A percentile compares a stretch with the other conserved stretches of the same genome.
phyloP scores from a whole-genome alignment of 2,329 filamentous ascomycete species.

The Diaporthe sp. region DNA sequence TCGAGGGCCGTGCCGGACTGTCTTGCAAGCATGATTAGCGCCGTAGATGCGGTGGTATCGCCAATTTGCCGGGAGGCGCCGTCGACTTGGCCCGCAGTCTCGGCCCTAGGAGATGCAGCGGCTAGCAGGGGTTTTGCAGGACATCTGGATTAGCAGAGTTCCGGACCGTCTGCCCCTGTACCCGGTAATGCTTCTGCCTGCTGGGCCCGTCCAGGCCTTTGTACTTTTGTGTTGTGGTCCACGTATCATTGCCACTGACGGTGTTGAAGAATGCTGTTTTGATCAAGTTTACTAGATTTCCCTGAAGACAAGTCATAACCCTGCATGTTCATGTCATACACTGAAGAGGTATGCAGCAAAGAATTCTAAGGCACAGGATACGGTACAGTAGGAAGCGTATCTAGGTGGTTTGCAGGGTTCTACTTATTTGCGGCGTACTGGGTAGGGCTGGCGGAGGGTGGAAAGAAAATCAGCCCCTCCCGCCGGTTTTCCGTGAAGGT shows the following conservation, averaged over 20 bases:
- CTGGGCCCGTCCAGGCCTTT: neutral
- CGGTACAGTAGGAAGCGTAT: too few relatives aligned
- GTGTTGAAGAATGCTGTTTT: too few relatives aligned
- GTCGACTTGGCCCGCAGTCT: conserved; percentile 29
- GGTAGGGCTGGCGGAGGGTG: neutral
- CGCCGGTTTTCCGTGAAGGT: too few relatives aligned
- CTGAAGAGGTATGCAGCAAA: too few relatives aligned
- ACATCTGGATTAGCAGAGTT: neutral
- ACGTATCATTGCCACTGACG: too few relatives aligned
- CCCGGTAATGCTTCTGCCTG: conserved; percentile 30
- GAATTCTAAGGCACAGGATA: neutral
- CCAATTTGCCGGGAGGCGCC: conserved; percentile 31
- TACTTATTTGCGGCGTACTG: neutral
- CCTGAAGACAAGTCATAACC: too few relatives aligned
- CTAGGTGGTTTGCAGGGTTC: neutral
- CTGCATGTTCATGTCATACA: too few relatives aligned
- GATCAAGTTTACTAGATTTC: too few relatives aligned
- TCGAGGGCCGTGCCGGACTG: conserved; percentile 25
- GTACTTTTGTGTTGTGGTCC: too few relatives aligned
- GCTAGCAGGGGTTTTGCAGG: conserved; percentile 12
- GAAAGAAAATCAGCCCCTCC: neutral
- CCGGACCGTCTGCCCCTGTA: neutral
- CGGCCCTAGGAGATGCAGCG: neutral
- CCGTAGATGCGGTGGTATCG: conserved; percentile 2
- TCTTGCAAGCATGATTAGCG: conserved; percentile 21